These are phyloP conservation scores for Porcisia hertigi DNA, from an alignment of 208 protist genomes.

Conservation along the genomic window DNA sequence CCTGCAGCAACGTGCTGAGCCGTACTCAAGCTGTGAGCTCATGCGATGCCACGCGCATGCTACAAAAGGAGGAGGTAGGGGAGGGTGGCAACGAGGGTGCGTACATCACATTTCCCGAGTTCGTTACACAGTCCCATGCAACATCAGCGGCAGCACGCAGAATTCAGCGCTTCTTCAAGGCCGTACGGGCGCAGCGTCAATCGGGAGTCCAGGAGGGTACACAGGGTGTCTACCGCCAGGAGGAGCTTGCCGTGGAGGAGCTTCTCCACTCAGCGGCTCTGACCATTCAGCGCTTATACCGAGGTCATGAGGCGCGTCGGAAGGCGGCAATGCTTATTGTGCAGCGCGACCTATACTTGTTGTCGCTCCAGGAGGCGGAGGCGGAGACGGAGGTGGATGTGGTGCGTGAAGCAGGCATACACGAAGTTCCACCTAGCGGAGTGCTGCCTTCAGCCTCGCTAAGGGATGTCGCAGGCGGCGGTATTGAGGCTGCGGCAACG, in stretches of 20 bases:
- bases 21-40: not conserved
- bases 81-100: constrained; percentile 11
- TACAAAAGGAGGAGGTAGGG: not conserved
- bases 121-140: not conserved
- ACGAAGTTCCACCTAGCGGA: not conserved
- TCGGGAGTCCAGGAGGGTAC: constrained; percentile 18
- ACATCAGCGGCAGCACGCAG: constrained; percentile 21
- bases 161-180: constrained; percentile 33
- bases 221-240: constrained; percentile 13
- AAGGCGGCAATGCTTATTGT: constrained; percentile 28
- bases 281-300: constrained; percentile 51
- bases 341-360: constrained; percentile 25
- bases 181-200: constrained; percentile 12
- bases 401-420: not conserved
- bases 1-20: constrained; percentile 9
- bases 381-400: constrained; percentile 16
- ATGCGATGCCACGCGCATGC: constrained; percentile 9
- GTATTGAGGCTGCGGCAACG: not conserved
- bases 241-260: constrained; percentile 36
- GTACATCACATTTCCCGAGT: not conserved
- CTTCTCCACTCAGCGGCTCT: constrained; percentile 39
- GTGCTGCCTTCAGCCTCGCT: not conserved
- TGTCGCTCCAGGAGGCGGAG: constrained; percentile 17
- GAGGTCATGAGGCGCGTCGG: constrained; percentile 42
- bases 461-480: not conserved